phyloP scores from a whole-genome alignment of 2,329 filamentous ascomycete species.

The Sclerotinia trifoliorum region DNA sequence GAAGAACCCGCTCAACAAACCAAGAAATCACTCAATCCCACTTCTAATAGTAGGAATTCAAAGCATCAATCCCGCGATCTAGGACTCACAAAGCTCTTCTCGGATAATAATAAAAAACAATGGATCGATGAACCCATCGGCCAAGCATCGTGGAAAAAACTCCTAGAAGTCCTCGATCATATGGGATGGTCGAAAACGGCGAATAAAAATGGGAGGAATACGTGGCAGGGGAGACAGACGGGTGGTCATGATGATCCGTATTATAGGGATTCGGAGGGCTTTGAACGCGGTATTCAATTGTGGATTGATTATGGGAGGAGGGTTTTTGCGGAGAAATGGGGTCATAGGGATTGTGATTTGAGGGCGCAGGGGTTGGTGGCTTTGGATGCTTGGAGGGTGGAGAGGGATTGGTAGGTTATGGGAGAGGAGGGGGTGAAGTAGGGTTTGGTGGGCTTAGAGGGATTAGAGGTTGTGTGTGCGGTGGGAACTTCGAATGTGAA shows the following conservation, averaged over 20 bases:
- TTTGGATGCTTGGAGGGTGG: conserved; percentile 50
- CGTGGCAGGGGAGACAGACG: conserved; percentile 52
- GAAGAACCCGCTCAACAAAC: conserved; percentile 6
- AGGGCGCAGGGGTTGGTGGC: conserved; percentile 41
- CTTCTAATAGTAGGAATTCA: too few species aligned
- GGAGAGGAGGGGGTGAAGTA: neutral
- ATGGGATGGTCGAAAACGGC: conserved; percentile 35
- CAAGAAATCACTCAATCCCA: neutral
- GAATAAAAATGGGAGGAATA: conserved; percentile 45
- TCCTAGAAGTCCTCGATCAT: conserved; percentile 38
- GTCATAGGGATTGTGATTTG: conserved; percentile 47
- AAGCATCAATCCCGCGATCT: neutral
- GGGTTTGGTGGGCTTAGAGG: too few species aligned
- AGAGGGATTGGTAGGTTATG: conserved; percentile 42
- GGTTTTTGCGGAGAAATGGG: conserved; percentile 48
- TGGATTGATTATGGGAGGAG: conserved; percentile 48
- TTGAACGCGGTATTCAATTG: conserved; percentile 47
- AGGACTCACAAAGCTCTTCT: neutral
- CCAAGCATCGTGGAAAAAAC: conserved; percentile 36
- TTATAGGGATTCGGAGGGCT: conserved; percentile 49
- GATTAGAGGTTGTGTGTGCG: too few species aligned
- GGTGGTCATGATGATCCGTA: conserved; percentile 55
- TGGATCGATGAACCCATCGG: conserved; percentile 6
- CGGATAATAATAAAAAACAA: neutral
- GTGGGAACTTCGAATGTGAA: too few species aligned